A percentile compares a stretch with the other conserved stretches of the same genome.
Conservation (phyloP, 257 asterid species). For the Striga asiatica region DNA sequence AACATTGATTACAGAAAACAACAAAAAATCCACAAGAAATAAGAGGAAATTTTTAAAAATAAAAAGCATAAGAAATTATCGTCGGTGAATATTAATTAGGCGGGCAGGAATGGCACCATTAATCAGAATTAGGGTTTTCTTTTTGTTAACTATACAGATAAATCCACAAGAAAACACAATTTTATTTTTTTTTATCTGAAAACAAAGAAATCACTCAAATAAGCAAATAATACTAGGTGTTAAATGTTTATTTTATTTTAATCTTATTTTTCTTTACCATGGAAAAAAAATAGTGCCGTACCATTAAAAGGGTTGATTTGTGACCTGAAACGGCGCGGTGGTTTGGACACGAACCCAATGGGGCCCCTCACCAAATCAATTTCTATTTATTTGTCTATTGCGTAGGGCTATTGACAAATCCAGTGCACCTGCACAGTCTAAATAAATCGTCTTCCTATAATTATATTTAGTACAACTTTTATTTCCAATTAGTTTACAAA, state of each 20-base stretch:
- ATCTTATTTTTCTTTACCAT: background rate
- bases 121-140: background rate
- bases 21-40: too few species aligned
- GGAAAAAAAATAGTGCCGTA: background rate
- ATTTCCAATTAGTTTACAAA: too few species aligned
- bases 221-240: background rate
- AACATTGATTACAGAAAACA: too few species aligned
- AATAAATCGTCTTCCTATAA: background rate
- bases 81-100: too few species aligned
- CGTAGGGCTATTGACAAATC: constrained; percentile 23
- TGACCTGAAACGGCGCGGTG: constrained; percentile 1
- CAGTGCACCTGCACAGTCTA: constrained; percentile 13
- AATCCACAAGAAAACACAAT: background rate
- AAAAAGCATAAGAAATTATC: too few species aligned
- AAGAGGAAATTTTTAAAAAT: too few species aligned
- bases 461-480: background rate
- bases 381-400: constrained; percentile 22
- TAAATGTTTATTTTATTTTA: too few species aligned
- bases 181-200: background rate
- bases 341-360: constrained; percentile 22
- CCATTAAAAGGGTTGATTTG: background rate
- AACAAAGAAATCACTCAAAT: background rate
- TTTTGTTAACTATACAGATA: background rate
- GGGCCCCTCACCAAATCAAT: constrained; percentile 21
- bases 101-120: background rate